Conservation (phyloP, 2,329 filamentous ascomycete species). For the Arachnomyces sp. region DNA sequence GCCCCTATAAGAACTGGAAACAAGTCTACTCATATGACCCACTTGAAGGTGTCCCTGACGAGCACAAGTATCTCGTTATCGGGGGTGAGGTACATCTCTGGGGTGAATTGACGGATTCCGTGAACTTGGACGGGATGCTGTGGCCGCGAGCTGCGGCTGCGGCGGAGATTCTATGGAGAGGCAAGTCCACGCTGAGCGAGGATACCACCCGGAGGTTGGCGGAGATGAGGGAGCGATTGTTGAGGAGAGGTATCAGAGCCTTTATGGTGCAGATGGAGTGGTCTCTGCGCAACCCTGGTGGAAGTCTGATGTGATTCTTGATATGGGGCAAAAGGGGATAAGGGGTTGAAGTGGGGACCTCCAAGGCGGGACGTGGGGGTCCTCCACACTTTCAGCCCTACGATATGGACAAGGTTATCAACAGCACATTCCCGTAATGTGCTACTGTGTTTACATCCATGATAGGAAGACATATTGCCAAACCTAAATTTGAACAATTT, state of each 20-base stretch:
- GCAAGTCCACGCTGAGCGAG: conserved; percentile 40
- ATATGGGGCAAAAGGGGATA: too few relatives aligned
- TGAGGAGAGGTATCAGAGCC: conserved; percentile 57
- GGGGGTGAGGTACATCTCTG: conserved; percentile 78
- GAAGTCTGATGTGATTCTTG: conserved; percentile 8
- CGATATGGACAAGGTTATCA: too few relatives aligned
- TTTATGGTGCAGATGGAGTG: conserved; percentile 58
- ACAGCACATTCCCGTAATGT: too few relatives aligned
- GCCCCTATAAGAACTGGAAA: conserved; percentile 71
- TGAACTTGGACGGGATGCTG: conserved; percentile 63
- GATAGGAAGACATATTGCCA: too few relatives aligned
- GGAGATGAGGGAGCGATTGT: conserved; percentile 67
- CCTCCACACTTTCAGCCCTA: too few relatives aligned
- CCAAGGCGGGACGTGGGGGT: too few relatives aligned
- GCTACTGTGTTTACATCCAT: too few relatives aligned
- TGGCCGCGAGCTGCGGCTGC: conserved; percentile 71
- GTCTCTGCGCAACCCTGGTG: conserved; percentile 9
- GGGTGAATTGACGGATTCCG: conserved; percentile 66
- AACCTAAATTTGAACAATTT: too few relatives aligned
- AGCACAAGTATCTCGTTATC: conserved; percentile 58
- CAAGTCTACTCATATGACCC: conserved; percentile 76
- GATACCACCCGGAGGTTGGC: conserved; percentile 60
- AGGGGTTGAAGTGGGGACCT: too few relatives aligned
- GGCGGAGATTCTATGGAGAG: conserved; percentile 74
- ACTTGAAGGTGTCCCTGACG: conserved; percentile 51